phyloP scores from a whole-genome alignment of 2,329 filamentous ascomycete genomes.

The Rhynchosporium secalis region DNA sequence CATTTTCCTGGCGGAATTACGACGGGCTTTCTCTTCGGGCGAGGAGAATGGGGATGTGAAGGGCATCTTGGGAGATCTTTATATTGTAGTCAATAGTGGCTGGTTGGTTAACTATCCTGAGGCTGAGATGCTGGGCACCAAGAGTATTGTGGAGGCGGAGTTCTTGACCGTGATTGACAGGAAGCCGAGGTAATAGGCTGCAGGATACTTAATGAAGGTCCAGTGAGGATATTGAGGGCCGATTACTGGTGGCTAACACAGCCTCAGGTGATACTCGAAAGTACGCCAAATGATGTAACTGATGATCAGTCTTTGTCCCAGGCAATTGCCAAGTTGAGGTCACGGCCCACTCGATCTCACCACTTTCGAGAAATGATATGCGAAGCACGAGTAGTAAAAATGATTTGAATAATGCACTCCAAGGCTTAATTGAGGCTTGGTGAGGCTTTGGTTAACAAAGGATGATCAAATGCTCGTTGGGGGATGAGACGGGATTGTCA shows the following conservation, averaged over 20 bases:
- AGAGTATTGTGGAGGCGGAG: background rate
- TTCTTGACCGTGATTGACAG: background rate
- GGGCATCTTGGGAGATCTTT: background rate
- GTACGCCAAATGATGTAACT: slow-evolving; percentile 9
- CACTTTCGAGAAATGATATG: background rate
- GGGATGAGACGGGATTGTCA: background rate
- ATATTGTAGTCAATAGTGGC: background rate
- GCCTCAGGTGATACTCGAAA: slow-evolving; percentile 4
- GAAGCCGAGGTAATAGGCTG: background rate
- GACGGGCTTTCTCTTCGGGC: background rate
- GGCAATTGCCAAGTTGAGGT: background rate
- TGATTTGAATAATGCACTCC: background rate
- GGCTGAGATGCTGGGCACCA: background rate
- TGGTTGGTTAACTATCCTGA: background rate
- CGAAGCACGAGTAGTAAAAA: background rate
- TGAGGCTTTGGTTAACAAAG: background rate
- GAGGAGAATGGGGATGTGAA: slow-evolving; percentile 4
- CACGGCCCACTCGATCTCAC: background rate
- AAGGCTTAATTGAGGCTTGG: slow-evolving; percentile 5
- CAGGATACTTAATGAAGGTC: background rate
- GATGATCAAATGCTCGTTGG: background rate
- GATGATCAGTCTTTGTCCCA: slow-evolving; percentile 3
- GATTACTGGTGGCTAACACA: background rate
- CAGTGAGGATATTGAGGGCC: background rate
- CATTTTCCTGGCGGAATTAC: slow-evolving; percentile 9